Evolutionary conservation across 1,284 basidiomycete species (phyloP).

Genomic region (Marasmius oreades): DNA sequence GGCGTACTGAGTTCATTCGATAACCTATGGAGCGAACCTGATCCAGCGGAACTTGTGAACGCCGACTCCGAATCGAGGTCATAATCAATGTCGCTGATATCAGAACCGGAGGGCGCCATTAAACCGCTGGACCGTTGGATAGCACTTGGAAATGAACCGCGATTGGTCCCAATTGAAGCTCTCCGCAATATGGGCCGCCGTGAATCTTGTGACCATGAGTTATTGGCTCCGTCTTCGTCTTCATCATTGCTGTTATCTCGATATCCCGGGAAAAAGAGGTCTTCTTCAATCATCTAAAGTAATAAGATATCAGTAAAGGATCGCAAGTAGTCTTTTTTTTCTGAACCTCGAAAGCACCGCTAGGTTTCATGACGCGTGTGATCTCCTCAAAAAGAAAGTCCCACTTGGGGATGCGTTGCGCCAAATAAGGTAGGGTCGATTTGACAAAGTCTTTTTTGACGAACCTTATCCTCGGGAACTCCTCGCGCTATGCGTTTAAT

Average conservation of each 20-base stretch:
- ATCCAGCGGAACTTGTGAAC: background rate
- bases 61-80: slow-evolving; percentile 7
- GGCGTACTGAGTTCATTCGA: background rate
- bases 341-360: slow-evolving; percentile 61
- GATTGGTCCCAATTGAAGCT: background rate
- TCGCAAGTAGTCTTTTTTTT: slow-evolving; percentile 2
- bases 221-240: slow-evolving; percentile 9
- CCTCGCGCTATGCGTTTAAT: slow-evolving; percentile 65
- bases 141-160: background rate
- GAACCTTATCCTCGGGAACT: slow-evolving; percentile 69
- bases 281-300: slow-evolving; percentile 62
- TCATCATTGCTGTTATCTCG: slow-evolving; percentile 24
- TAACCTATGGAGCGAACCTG: background rate
- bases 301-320: background rate
- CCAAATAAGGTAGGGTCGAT: background rate
- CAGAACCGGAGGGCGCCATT: background rate
- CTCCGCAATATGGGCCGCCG: background rate
- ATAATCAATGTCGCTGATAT: background rate
- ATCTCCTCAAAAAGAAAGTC: slow-evolving; percentile 63
- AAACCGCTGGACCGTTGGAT: background rate
- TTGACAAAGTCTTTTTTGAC: no score
- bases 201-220: slow-evolving; percentile 3
- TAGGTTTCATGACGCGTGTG: slow-evolving; percentile 62
- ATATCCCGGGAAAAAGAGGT: slow-evolving; percentile 64
- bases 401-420: slow-evolving; percentile 42